These are phyloP conservation scores for Trypanosoma boissoni DNA, from an alignment of 208 protist species.

Conservation along the genomic window DNA sequence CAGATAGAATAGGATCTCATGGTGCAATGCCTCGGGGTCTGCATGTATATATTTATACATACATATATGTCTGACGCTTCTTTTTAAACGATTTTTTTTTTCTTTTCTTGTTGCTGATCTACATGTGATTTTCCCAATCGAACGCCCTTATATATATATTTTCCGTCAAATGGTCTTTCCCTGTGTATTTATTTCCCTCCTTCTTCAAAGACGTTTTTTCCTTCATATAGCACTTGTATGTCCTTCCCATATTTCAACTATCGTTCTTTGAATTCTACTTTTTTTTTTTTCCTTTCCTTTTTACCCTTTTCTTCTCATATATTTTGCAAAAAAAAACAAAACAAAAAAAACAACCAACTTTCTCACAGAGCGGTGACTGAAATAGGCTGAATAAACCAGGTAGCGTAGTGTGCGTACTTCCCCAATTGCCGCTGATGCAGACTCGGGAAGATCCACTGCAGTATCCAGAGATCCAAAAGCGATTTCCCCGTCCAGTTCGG, in stretches of 20 bases:
- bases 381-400: slow-evolving; percentile 76
- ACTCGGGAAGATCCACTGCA: slow-evolving; percentile 36
- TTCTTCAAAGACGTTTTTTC: too few relatives aligned
- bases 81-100: slow-evolving; percentile 8
- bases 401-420: slow-evolving; percentile 77
- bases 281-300: background rate
- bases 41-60: too few relatives aligned
- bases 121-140: too few relatives aligned
- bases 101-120: slow-evolving; percentile 22
- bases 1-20: too few relatives aligned
- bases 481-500: slow-evolving; percentile 60
- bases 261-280: slow-evolving; percentile 9
- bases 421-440: slow-evolving; percentile 50
- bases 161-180: too few relatives aligned
- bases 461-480: slow-evolving; percentile 41
- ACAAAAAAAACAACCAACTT: background rate
- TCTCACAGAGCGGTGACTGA: slow-evolving; percentile 31
- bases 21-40: too few relatives aligned
- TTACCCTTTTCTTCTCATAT: background rate
- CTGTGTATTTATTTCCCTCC: too few relatives aligned
- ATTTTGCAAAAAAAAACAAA: background rate
- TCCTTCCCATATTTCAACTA: slow-evolving; percentile 2
- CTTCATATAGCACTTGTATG: too few relatives aligned
- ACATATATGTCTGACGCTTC: background rate
- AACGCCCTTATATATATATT: too few relatives aligned